phyloP scores from a whole-genome alignment of 2,329 filamentous ascomycete genomes.

The Alternaria conjuncta region DNA sequence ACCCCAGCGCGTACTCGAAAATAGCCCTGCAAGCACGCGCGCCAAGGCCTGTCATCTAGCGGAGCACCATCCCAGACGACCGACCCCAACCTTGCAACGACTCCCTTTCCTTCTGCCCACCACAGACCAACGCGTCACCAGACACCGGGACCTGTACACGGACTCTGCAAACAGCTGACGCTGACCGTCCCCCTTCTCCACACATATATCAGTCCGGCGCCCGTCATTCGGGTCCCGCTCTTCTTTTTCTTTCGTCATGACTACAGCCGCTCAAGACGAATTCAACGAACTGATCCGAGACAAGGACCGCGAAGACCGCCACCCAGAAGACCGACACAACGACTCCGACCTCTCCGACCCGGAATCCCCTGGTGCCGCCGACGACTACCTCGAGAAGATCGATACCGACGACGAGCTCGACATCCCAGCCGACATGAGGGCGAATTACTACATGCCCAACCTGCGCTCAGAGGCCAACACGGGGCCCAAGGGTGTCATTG shows the following conservation, averaged over 20 bases:
- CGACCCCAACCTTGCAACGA: conserved; percentile 12
- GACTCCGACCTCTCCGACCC: conserved; percentile 69
- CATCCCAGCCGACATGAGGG: conserved; percentile 60
- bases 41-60: conserved; percentile 22
- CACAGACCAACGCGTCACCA: conserved; percentile 8
- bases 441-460: conserved; percentile 63
- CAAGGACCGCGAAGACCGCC: conserved; percentile 51
- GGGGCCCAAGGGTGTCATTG: conserved; percentile 86
- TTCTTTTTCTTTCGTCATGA: conserved; percentile 45
- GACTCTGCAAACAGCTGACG: neutral
- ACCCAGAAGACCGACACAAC: conserved; percentile 57
- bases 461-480: conserved; percentile 74
- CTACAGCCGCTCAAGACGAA: conserved; percentile 56
- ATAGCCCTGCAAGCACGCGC: conserved; percentile 9
- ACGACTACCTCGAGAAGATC: conserved; percentile 65
- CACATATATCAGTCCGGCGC: conserved; percentile 33
- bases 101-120: conserved; percentile 11
- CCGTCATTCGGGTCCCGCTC: conserved; percentile 12
- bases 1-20: conserved; percentile 8
- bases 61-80: conserved; percentile 6
- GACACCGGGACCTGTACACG: conserved; percentile 2
- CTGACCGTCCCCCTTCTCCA: neutral
- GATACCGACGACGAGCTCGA: conserved; percentile 58
- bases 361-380: conserved; percentile 57
- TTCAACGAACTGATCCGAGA: conserved; percentile 59